Evolutionary conservation across 2,329 filamentous ascomycete species (phyloP), one percentile per base, ranked within the genome.

Genomic region (Teratosphaeria nubilosa): DNA sequence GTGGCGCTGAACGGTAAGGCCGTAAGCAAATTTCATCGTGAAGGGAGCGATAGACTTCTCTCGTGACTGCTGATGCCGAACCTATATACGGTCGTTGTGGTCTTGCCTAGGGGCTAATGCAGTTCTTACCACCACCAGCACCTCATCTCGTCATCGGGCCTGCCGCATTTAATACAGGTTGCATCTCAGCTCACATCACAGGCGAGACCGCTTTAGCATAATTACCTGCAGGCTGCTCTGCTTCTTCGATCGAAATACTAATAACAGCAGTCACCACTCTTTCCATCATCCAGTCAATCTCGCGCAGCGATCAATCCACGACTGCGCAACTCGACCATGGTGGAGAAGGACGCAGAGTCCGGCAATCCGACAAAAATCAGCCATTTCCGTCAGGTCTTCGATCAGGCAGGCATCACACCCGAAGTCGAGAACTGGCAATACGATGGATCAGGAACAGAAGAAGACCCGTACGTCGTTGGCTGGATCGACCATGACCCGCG

Each of bases 401-500:
- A 70, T 34, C 67, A 71, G 58, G 62, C 66, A 20, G 68, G 70
- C 55, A 58, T 73, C 30, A 74, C 70, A 11, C 63, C 66, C 2
- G 70, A 72, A 54, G 66, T 74, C 20, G 56, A 68, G 54, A 66
- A 71, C 22, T 68, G 66, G 62, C 24, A 67, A 10, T 73, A 72
- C 54, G 62, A 68, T 27, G 71, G 71, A 16, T 66, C 66, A 16
- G 87, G 87, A 60, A 90, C 86, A 1, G 69, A 77, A 9, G 82
- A 86, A 51, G 82, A 86, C 48, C 87, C 87, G 1, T 90, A 82
- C 62, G 73, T 73, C 14, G 86, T 90, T 63, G 81, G 83, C 57
- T 91, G 86, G 74, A 79, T 88, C 24, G 79, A 82, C 20, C 72
- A 83, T 56, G 87, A 91, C 69, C 79, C 81, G 10, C 80, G 82